Percentiles rank a stretch among this genome's conserved stretches.
These are phyloP conservation scores for Moniliophthora roreri DNA, from an alignment of 1,284 basidiomycete genomes.

Conservation along the genomic window DNA sequence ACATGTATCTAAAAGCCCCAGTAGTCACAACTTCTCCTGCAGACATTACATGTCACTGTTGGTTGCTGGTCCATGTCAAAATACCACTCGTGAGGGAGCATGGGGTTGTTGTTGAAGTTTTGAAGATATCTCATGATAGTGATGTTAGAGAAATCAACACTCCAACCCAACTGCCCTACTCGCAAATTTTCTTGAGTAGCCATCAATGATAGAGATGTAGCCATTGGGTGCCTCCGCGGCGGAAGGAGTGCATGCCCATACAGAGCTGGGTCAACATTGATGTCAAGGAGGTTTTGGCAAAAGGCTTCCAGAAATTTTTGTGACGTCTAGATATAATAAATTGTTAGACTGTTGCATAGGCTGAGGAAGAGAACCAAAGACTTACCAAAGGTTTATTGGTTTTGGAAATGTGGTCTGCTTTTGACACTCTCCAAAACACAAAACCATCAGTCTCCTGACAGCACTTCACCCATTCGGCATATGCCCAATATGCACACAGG, in stretches of 20 bases:
- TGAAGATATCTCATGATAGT: slow-evolving; percentile 37
- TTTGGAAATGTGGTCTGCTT: slow-evolving; percentile 8
- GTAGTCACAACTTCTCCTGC: slow-evolving; percentile 32
- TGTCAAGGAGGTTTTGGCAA: slow-evolving; percentile 31
- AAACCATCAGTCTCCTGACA: slow-evolving; percentile 15
- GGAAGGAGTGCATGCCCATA: slow-evolving; percentile 34
- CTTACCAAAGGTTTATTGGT: neutral
- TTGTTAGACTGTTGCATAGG: neutral
- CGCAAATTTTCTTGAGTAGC: slow-evolving; percentile 28
- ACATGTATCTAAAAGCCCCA: no score
- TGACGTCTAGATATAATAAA: slow-evolving; percentile 24
- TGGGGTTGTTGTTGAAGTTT: slow-evolving; percentile 32
- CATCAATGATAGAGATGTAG: slow-evolving; percentile 21
- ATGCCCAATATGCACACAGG: slow-evolving; percentile 21
- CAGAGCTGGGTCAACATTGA: slow-evolving; percentile 25
- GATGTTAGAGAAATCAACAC: slow-evolving; percentile 28
- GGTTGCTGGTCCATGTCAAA: slow-evolving; percentile 28
- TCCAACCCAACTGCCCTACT: slow-evolving; percentile 41
- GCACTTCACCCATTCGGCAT: slow-evolving; percentile 17
- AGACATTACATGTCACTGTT: slow-evolving; percentile 24
- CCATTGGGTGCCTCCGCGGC: slow-evolving; percentile 30
- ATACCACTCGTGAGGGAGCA: slow-evolving; percentile 26
- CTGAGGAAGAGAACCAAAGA: neutral
- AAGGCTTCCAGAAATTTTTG: slow-evolving; percentile 32
- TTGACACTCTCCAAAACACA: slow-evolving; percentile 20